A percentile compares a stretch with the other conserved stretches of the same genome.
Evolutionary conservation across 495 filamentous ascomycete species (phyloP).

Genomic region (Aspergillus olivimuriae): DNA sequence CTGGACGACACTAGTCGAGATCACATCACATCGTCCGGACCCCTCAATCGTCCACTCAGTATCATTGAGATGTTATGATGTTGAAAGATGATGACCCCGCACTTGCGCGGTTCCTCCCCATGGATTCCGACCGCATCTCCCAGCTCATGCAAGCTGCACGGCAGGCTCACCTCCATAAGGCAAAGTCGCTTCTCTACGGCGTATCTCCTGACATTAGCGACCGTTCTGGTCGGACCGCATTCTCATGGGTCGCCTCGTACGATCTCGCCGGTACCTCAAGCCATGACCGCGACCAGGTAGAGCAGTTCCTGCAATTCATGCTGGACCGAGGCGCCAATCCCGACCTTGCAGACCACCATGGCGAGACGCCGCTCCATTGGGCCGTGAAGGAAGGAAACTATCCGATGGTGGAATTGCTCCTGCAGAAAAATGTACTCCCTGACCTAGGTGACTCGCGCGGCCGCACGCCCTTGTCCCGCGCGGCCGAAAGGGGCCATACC

Average conservation of each 20-base stretch:
- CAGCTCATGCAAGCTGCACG: conserved; percentile 9
- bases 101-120: conserved; percentile 1
- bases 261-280: background rate
- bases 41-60: background rate
- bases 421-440: conserved; percentile 7
- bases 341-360: conserved; percentile 5
- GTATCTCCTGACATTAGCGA: conserved; percentile 19
- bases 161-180: conserved; percentile 1
- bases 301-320: conserved; percentile 8
- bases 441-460: conserved; percentile 8
- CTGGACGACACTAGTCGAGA: too few species aligned
- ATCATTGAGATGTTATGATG: background rate
- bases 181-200: conserved; percentile 3
- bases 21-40: too few species aligned
- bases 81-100: background rate
- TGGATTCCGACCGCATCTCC: conserved; percentile 2
- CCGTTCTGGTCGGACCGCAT: conserved; percentile 20
- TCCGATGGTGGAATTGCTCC: conserved; percentile 9
- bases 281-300: background rate
- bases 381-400: conserved; percentile 7
- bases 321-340: conserved; percentile 7
- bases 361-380: conserved; percentile 13
- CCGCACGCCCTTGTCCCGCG: conserved; percentile 12
- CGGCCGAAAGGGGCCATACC: conserved; percentile 8
- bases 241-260: conserved; percentile 18